A percentile compares a stretch with the other conserved stretches of the same genome.
Evolutionary conservation across 2,329 filamentous ascomycete species (phyloP).

Genomic region (Colletotrichum aenigma): DNA sequence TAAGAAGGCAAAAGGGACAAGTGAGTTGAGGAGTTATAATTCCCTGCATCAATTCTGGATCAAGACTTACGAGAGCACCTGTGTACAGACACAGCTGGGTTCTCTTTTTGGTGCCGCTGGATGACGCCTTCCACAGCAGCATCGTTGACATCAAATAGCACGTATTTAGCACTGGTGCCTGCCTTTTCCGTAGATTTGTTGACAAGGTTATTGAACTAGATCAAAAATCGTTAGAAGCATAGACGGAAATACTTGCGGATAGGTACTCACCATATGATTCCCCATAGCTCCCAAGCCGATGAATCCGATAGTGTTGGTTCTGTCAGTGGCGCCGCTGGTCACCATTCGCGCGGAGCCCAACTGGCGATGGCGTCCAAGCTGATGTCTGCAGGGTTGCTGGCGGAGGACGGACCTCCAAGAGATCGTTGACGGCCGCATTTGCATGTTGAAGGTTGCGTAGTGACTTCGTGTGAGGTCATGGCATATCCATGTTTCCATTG

Average conservation of each 20-base stretch:
- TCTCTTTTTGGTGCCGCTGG: neutral
- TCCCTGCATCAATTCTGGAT: fast-evolving
- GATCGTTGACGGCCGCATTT: neutral
- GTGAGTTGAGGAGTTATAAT: no score
- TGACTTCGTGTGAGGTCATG: neutral
- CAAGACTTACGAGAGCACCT: neutral
- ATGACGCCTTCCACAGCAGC: neutral
- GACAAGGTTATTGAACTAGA: neutral
- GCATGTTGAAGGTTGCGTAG: neutral
- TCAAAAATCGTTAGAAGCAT: neutral
- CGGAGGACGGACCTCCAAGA: neutral
- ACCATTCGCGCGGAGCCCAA: neutral
- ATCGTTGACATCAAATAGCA: neutral
- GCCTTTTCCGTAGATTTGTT: neutral
- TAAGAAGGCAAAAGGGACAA: fast-evolving
- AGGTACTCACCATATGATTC: neutral
- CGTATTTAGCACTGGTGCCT: neutral
- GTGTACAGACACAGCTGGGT: neutral
- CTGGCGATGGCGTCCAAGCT: neutral
- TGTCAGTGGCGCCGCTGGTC: neutral
- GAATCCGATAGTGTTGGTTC: neutral
- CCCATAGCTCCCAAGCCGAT: neutral
- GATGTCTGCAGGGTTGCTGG: neutral
- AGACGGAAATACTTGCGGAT: neutral
- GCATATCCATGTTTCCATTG: neutral